These are phyloP conservation scores for Suillus placidus DNA, from an alignment of 768 basidiomycete species.

Conservation along the genomic window DNA sequence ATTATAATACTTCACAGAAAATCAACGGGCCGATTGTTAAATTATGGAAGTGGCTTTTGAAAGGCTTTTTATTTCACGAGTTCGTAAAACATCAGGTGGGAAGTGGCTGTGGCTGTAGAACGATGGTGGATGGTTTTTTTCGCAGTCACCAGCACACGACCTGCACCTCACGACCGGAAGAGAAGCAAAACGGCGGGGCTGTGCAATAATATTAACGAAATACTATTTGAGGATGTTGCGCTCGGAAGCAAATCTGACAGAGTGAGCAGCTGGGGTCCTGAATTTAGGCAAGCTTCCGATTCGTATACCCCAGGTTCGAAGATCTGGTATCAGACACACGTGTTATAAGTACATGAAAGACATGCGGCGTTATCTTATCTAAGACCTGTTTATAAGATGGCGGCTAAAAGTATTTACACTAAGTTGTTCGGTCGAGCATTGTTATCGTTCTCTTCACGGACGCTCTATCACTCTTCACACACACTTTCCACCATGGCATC, in stretches of 20 bases:
- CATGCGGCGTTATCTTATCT: conserved; percentile 17
- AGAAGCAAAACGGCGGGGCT: neutral
- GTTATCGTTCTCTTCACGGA: neutral
- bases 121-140: neutral
- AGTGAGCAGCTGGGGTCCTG: conserved; percentile 1
- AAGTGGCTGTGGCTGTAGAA: neutral
- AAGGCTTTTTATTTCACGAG: neutral
- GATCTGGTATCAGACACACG: neutral
- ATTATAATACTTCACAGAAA: neutral
- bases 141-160: neutral
- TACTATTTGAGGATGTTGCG: neutral
- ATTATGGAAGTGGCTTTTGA: neutral
- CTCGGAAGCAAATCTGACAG: neutral
- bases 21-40: neutral
- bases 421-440: neutral
- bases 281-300: neutral
- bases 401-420: neutral
- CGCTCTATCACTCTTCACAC: conserved; percentile 2
- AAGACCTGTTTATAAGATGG: neutral
- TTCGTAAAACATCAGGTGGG: neutral
- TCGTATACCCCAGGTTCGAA: neutral
- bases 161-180: neutral
- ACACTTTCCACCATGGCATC: conserved; percentile 46
- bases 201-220: neutral
- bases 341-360: neutral